Conservation (phyloP, 2,329 filamentous ascomycete genomes). For the Nannizziopsis barbatae region DNA sequence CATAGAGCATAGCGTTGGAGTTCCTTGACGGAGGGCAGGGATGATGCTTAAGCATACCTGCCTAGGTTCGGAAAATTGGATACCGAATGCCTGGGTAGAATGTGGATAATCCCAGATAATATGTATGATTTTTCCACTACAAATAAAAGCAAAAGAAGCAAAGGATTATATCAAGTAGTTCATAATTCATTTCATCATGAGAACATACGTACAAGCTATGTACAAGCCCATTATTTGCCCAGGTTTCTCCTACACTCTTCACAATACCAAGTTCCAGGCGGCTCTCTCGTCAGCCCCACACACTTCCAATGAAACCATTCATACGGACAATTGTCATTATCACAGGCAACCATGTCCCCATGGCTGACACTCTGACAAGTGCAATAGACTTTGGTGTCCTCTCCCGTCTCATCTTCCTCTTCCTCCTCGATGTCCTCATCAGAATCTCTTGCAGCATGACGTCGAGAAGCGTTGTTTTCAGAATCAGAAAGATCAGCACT, state of each 20-base stretch:
- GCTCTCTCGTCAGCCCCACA: constrained; percentile 50
- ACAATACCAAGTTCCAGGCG: constrained; percentile 48
- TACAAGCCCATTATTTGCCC: constrained; percentile 22
- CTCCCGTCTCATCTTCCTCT: constrained; percentile 39
- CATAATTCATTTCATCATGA: background rate
- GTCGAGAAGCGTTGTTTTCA: constrained; percentile 27
- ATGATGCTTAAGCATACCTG: too few species aligned
- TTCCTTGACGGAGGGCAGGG: constrained; percentile 1
- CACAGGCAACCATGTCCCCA: constrained; percentile 57
- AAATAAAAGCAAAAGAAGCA: background rate
- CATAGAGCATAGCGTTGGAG: constrained; percentile 16
- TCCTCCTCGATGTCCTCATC: constrained; percentile 35
- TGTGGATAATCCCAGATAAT: too few species aligned
- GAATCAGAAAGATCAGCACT: constrained; percentile 40
- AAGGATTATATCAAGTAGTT: background rate
- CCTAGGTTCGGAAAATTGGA: too few species aligned
- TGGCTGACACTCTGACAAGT: constrained; percentile 55
- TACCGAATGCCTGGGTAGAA: too few species aligned
- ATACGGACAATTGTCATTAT: constrained; percentile 52
- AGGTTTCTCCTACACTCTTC: constrained; percentile 39
- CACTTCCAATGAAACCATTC: constrained; percentile 60
- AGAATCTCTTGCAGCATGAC: constrained; percentile 17
- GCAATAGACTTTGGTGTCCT: constrained; percentile 53
- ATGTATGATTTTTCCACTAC: too few species aligned
- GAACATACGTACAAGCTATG: background rate